Conservation (phyloP, 2,329 filamentous ascomycete species). For the Cytospora chrysosperma region DNA sequence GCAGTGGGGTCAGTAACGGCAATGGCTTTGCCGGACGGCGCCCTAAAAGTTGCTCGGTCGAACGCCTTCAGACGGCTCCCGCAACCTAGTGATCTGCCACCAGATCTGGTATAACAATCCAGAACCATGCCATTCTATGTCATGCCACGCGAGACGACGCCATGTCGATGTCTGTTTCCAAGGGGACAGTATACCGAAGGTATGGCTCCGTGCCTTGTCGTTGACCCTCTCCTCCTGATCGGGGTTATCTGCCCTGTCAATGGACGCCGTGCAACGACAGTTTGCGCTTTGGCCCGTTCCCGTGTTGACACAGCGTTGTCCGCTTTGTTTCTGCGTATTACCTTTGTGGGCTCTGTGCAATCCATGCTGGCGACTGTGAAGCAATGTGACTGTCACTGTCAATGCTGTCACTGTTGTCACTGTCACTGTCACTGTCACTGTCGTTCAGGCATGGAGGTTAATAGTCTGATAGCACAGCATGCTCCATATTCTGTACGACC, state of each 20-base stretch:
- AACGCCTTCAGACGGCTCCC: conserved; percentile 15
- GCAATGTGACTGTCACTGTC: too few relatives aligned
- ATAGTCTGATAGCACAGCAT: background rate
- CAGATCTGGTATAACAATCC: background rate
- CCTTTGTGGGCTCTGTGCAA: background rate
- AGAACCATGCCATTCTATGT: background rate
- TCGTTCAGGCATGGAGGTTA: too few relatives aligned
- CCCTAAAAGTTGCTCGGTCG: conserved; percentile 7
- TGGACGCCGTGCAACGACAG: background rate
- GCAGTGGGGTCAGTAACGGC: conserved; percentile 9
- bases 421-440: too few relatives aligned
- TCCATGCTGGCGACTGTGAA: background rate
- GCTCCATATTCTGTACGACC: background rate
- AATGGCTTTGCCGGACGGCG: conserved; percentile 19
- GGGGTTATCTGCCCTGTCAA: background rate
- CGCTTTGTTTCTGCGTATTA: background rate
- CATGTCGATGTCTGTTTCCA: background rate
- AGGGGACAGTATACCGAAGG: background rate
- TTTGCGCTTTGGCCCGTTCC: background rate
- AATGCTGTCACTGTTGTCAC: too few relatives aligned
- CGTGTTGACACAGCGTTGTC: background rate
- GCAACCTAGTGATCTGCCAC: conserved; percentile 9
- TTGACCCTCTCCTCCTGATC: background rate
- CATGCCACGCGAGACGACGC: background rate
- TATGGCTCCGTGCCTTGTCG: background rate